phyloP scores from a whole-genome alignment of 352 stramenopile species.

The Phytophthora foliorum region DNA sequence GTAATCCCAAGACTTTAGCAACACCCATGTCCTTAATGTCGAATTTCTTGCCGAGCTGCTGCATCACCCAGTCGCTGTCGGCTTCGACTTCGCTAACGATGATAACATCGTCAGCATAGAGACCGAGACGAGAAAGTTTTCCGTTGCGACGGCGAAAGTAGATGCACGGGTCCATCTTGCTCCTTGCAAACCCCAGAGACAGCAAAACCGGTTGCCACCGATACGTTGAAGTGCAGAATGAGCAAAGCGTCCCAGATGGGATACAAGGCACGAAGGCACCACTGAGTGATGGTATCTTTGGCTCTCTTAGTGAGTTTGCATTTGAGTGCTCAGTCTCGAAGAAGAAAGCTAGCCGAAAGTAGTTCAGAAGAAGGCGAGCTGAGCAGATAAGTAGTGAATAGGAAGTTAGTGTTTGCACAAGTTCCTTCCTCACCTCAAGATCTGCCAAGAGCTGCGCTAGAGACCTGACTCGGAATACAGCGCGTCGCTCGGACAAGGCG shows the following conservation, averaged over 20 bases:
- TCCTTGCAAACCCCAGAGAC: neutral
- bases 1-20: neutral
- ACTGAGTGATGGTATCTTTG: neutral
- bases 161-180: neutral
- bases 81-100: neutral
- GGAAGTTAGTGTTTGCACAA: neutral
- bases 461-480: neutral
- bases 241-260: too few relatives aligned
- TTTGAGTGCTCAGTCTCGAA: neutral
- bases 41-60: neutral
- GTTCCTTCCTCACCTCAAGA: neutral
- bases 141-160: neutral
- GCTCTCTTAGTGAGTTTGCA: neutral
- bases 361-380: neutral
- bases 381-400: neutral
- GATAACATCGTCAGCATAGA: conserved; percentile 12
- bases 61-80: conserved; percentile 6
- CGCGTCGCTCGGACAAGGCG: too few relatives aligned
- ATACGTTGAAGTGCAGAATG: too few relatives aligned
- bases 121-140: neutral
- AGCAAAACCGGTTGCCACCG: too few relatives aligned
- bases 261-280: too few relatives aligned
- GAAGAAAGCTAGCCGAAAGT: neutral
- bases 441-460: neutral
- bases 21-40: conserved; percentile 13